Base-by-base conservation (phyloP, 805 yeast genomes). In the Torulaspora quercuum region DNA sequence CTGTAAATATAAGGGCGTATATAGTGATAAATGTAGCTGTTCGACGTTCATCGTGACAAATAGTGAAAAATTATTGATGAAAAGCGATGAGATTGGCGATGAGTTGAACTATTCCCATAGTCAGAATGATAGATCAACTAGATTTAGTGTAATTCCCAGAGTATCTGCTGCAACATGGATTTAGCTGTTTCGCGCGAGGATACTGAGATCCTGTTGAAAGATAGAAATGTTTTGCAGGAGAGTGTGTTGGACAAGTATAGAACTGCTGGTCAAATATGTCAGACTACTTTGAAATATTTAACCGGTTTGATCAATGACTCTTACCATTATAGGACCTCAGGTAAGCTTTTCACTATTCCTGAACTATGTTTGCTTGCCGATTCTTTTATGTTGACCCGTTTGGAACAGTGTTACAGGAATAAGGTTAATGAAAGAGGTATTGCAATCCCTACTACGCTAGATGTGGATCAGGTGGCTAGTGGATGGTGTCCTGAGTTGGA, bases 401-500 rank as follows among this genome's bases (percentile, higher is more conserved):
- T 83, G 35, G 68, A 69, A 39, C 71, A 67, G 37, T 80, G 73
- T 20, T 89, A 75, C 63, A 80, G 68, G 50, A 72, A 71, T 46
- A 70, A 71, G 33, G 82, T 80, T 19, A 72, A 75, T 48, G 99
- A 92, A 68, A 87, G 83, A 65, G 96, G 97, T 42, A 84, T 92
- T 57, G 85, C 96, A 7, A 76, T 75, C 44, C 98, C 99, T n/a
- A 88, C 88, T 11, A 75, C 85, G 35, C 76, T 92, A 44, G 95
- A 88, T 63, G 80, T 84, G 35, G 84, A 86, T 58, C 88, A 84
- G 55, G 71, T 84, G 36, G 75, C 80, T 14, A 63, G 68, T 39
- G 95, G 95, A 7, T 85, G 83, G 62, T 72, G 95, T 20, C 98
- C 98, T 26, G 96, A 88, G 61, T 61, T 82, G 35, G 88, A 79